Evolutionary conservation across 2,329 filamentous ascomycete species (phyloP).

Genomic region (Scytalidium sp.): DNA sequence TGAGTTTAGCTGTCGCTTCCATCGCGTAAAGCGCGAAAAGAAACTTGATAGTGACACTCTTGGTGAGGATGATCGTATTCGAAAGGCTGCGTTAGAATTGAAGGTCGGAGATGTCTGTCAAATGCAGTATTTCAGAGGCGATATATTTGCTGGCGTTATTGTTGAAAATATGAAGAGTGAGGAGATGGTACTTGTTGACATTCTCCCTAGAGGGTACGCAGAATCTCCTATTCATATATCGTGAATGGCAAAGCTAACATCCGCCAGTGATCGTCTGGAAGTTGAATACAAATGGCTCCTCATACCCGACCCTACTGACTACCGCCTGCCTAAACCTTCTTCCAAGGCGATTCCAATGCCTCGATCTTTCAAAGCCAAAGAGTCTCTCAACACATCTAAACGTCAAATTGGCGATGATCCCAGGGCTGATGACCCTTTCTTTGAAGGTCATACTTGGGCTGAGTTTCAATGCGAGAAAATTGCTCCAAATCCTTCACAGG

Average conservation of each 20-base stretch:
- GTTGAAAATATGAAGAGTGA: constrained; percentile 78
- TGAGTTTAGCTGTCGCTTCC: constrained; percentile 92
- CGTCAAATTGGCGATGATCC: constrained; percentile 60
- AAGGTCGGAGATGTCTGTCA: constrained; percentile 78
- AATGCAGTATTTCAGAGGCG: constrained; percentile 76
- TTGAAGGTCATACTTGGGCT: constrained; percentile 68
- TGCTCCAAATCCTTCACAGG: constrained; percentile 55
- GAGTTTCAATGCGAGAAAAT: constrained; percentile 71
- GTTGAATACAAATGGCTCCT: constrained; percentile 83
- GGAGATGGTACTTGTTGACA: constrained; percentile 72
- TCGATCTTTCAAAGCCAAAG: constrained; percentile 56
- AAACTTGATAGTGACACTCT: constrained; percentile 66
- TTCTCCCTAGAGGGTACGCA: constrained; percentile 79
- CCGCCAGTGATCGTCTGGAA: constrained; percentile 64
- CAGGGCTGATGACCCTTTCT: constrained; percentile 63
- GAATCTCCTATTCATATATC: constrained; percentile 2
- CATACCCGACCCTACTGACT: constrained; percentile 68
- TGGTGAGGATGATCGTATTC: constrained; percentile 68
- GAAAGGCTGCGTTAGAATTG: constrained; percentile 64
- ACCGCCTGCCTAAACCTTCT: constrained; percentile 71
- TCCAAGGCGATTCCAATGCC: constrained; percentile 70
- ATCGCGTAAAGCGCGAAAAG: constrained; percentile 82
- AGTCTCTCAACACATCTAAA: constrained; percentile 64
- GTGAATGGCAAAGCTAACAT: constrained; percentile 36
- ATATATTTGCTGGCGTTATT: constrained; percentile 88